Evolutionary conservation across 371 early-diverging fungal species (phyloP), one percentile per base, ranked within the genome.

Genomic region (Batrachochytrium dendrobatidis): DNA sequence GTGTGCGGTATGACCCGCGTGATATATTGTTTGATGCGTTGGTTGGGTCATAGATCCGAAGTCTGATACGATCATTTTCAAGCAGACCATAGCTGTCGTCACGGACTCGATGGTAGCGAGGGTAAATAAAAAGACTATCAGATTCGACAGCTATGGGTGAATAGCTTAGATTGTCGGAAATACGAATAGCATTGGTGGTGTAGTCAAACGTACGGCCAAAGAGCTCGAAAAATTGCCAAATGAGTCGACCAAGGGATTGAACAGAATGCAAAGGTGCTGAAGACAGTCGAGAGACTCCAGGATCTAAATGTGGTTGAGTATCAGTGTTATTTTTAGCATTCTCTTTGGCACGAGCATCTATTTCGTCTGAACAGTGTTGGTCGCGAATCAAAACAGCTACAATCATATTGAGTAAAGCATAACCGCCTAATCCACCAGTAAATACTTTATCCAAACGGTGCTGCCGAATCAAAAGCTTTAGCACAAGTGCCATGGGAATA

Each of bases 161-260:
- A n/a, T 12, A 15, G 39, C 39, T 15, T 12, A 39, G 39, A n/a
- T 12, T 39, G 39, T 39, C 39, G 35, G 69, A 59, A 1, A 91
- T 77, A 33, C 70, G 68, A 51, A 96, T 77, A 10, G 89, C 91
- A n/a, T 87, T 81, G 0, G 68, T 60, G 24, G 69, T 70, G 57
- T 85, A 79, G 63, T 87, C 86, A 65, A 94, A 92, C 5, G 74
- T 64, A 18, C 70, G 63, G 5, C 98, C 99, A 67, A 94, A 99
- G 18, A 93, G 76, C 63, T 96, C 91, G 30, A 99, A 82, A 60
- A 97, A 93, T 64, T 99, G 98, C n/a, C 95, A 62, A 33, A 99
- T 62, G n/a, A 99, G 69, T 1, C 85, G 77, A 17, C 94, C 96
- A 15, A 98, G 60, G 70, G 34, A 17, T 20, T 29, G 31, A 20